A percentile compares a stretch with the other conserved stretches of the same genome.
Conservation (phyloP, 805 yeast species). For the Cyberlindnera xylosilytica region DNA sequence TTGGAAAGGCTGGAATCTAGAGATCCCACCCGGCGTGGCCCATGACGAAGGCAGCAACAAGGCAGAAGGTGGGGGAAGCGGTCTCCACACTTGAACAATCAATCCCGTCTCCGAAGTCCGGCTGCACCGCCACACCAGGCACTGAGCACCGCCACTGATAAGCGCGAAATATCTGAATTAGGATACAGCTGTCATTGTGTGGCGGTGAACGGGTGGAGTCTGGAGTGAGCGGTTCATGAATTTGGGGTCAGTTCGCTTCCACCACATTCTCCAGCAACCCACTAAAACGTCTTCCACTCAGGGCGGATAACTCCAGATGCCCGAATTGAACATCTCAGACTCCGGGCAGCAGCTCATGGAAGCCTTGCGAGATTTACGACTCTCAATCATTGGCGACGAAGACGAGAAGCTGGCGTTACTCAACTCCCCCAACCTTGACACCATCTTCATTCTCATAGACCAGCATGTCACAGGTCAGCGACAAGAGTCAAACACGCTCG, state of each 20-base stretch:
- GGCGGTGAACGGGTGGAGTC: not conserved
- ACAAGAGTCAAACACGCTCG: conserved; percentile 2
- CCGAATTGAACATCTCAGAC: not conserved
- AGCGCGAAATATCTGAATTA: not conserved
- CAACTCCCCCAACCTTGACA: conserved; percentile 8
- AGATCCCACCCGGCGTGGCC: too few species aligned
- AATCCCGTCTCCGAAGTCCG: too few species aligned
- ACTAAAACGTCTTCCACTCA: too few species aligned
- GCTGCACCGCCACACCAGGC: too few species aligned
- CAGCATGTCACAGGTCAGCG: conserved; percentile 3
- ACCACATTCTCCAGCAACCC: too few species aligned
- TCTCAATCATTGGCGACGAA: conserved; percentile 25
- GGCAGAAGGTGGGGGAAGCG: not conserved
- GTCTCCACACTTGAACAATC: too few species aligned
- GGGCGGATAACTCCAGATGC: not conserved
- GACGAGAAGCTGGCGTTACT: conserved; percentile 19
- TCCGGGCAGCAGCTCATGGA: conserved; percentile 4
- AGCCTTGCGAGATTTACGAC: conserved; percentile 15
- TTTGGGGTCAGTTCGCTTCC: too few species aligned
- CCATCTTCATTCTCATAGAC: conserved; percentile 6
- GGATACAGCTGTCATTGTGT: not conserved
- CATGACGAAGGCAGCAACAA: too few species aligned
- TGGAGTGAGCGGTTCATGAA: too few species aligned
- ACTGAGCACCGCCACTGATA: too few species aligned
- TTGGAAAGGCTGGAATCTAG: too few species aligned